Evolutionary conservation across 169 alveolate species (phyloP).

Genomic region (Eimeria brunetti): DNA sequence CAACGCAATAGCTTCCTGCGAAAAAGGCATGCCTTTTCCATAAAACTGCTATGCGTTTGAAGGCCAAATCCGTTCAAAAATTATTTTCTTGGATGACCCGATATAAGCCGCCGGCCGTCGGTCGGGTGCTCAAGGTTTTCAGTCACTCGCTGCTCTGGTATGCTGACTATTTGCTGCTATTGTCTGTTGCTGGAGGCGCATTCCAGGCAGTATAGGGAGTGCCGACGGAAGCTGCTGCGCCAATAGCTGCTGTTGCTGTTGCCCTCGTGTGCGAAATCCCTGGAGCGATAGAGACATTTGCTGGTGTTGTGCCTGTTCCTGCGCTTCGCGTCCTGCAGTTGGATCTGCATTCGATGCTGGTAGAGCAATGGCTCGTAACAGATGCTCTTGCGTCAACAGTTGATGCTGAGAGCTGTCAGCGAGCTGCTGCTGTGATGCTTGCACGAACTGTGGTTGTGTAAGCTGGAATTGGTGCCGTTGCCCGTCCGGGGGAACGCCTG

Average conservation of each 20-base stretch:
- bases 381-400: slow-evolving; percentile 28
- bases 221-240: slow-evolving; percentile 14
- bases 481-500: not conserved
- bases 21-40: not conserved
- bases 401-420: slow-evolving; percentile 16
- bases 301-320: slow-evolving; percentile 21
- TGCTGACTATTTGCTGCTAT: not conserved
- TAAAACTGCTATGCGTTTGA: not conserved
- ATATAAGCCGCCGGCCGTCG: not conserved
- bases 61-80: not conserved
- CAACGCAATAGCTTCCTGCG: not conserved
- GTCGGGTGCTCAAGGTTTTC: too few relatives aligned
- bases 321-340: not conserved
- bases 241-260: slow-evolving; percentile 29
- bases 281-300: not conserved
- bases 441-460: not conserved
- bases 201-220: not conserved
- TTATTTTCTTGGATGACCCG: not conserved
- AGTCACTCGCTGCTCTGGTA: not conserved
- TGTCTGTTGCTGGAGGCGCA: slow-evolving; percentile 1
- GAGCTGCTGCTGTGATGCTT: slow-evolving; percentile 8
- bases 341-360: not conserved
- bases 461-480: slow-evolving; percentile 1
- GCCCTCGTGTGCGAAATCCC: slow-evolving; percentile 41
- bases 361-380: not conserved